Evolutionary conservation across 768 basidiomycete genomes (phyloP).

Genomic region (Trametes cingulata): DNA sequence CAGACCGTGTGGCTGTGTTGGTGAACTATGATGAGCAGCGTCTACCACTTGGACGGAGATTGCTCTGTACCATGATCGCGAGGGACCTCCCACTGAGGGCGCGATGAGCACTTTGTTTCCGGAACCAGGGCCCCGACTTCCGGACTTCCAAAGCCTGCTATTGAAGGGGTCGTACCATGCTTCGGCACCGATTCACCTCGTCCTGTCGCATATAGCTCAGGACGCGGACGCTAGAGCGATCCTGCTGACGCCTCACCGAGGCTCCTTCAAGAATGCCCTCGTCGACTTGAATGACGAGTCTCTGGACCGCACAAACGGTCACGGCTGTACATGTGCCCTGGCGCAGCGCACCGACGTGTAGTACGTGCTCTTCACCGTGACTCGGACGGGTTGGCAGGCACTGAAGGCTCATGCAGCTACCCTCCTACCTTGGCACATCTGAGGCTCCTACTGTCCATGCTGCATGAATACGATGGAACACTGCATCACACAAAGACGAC

Average conservation of each 20-base stretch:
- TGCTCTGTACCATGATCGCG: constrained; percentile 44
- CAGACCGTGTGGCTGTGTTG: constrained; percentile 16
- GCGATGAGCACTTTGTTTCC: constrained; percentile 44
- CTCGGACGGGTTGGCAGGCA: not conserved
- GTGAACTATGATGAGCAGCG: too few relatives aligned
- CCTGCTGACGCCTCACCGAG: constrained; percentile 55
- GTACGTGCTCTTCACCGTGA: constrained; percentile 41
- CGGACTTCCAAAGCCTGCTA: constrained; percentile 57
- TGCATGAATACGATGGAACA: constrained; percentile 37
- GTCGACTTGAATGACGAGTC: constrained; percentile 50
- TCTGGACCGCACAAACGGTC: constrained; percentile 33
- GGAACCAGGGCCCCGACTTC: constrained; percentile 46
- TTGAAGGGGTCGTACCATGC: constrained; percentile 63
- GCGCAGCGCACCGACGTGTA: constrained; percentile 44
- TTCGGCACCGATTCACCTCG: constrained; percentile 70
- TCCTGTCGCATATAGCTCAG: constrained; percentile 48
- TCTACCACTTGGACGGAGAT: too few relatives aligned
- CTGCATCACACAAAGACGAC: constrained; percentile 35
- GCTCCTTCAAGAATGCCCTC: constrained; percentile 44
- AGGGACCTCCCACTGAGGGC: constrained; percentile 28
- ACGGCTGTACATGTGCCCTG: constrained; percentile 28
- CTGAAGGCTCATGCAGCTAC: constrained; percentile 46
- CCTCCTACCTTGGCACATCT: constrained; percentile 62
- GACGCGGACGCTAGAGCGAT: constrained; percentile 40
- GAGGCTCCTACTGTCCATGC: constrained; percentile 49